Evolutionary conservation across 1,139 yeast species (phyloP).

Genomic region (Taphrina flavorubra): DNA sequence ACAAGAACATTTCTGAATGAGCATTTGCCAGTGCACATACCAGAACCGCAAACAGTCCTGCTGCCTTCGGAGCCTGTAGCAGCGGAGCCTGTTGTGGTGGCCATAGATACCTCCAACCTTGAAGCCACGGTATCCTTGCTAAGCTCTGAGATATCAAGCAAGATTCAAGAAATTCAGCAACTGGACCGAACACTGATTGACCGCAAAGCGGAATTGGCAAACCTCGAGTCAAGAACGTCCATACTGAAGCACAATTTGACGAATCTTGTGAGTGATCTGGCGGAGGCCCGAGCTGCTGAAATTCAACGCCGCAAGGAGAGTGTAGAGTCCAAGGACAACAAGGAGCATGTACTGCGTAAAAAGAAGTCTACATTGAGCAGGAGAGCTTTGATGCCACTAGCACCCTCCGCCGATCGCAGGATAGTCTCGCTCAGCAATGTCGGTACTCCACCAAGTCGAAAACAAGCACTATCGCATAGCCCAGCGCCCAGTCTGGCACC

Average conservation of each 20-base stretch:
- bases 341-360: constrained; percentile 1
- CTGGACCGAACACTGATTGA: not conserved
- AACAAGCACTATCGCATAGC: not conserved
- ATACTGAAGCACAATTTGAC: constrained; percentile 4
- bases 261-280: not conserved
- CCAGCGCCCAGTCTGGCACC: constrained; percentile 17
- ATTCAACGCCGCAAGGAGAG: not conserved
- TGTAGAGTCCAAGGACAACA: constrained; percentile 1
- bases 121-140: constrained; percentile 8
- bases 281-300: constrained; percentile 21
- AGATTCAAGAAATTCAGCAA: constrained; percentile 11
- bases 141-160: not conserved
- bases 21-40: constrained; percentile 15
- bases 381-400: constrained; percentile 24
- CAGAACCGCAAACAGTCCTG: constrained; percentile 9
- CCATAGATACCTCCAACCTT: constrained; percentile 13
- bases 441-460: constrained; percentile 10
- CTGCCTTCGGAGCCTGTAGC: not conserved
- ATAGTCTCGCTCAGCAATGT: constrained; percentile 38
- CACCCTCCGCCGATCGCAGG: constrained; percentile 23
- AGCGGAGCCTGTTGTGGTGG: constrained; percentile 2
- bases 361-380: constrained; percentile 17
- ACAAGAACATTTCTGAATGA: constrained; percentile 2
- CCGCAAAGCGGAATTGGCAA: constrained; percentile 23
- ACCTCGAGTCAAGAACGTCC: constrained; percentile 7